A percentile compares a stretch with the other conserved stretches of the same genome.
phyloP scores from a whole-genome alignment of 495 filamentous ascomycete genomes.

The Coniosporium apollinis region DNA sequence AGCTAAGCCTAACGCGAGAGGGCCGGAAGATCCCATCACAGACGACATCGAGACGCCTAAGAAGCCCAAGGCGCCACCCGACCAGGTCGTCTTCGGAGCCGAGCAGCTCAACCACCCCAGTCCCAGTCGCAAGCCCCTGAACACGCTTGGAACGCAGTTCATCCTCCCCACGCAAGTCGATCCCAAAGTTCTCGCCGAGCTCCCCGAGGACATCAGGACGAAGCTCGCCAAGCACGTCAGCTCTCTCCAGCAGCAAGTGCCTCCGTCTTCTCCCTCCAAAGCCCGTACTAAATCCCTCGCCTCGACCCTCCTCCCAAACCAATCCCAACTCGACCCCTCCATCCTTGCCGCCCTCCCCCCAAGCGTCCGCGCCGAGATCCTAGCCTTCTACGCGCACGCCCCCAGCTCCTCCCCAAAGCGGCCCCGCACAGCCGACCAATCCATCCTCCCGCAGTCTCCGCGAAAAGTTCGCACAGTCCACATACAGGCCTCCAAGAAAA shows the following conservation, averaged over 20 bases:
- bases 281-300: neutral
- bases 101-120: slow-evolving; percentile 12
- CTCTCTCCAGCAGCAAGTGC: neutral
- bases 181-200: slow-evolving; percentile 53
- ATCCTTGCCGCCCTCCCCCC: slow-evolving; percentile 59
- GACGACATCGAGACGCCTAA: slow-evolving; percentile 47
- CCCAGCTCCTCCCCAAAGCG: slow-evolving; percentile 18
- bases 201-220: slow-evolving; percentile 62
- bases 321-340: slow-evolving; percentile 23
- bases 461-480: slow-evolving; percentile 32
- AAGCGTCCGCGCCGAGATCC: slow-evolving; percentile 65
- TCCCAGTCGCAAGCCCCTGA: slow-evolving; percentile 48
- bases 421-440: slow-evolving; percentile 21
- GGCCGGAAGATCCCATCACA: slow-evolving; percentile 29
- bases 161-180: slow-evolving; percentile 70
- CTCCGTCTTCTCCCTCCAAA: neutral
- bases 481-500: slow-evolving; percentile 29
- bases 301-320: neutral
- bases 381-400: slow-evolving; percentile 47
- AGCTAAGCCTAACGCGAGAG: slow-evolving; percentile 19
- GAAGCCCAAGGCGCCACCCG: slow-evolving; percentile 34
- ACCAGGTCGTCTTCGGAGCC: slow-evolving; percentile 28
- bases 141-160: slow-evolving; percentile 73
- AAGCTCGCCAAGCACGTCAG: slow-evolving; percentile 38
- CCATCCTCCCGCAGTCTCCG: slow-evolving; percentile 38